Percentiles rank a stretch among this genome's conserved stretches.
phyloP scores from a whole-genome alignment of 345 rosid genomes.

The Lumnitzera racemosa region DNA sequence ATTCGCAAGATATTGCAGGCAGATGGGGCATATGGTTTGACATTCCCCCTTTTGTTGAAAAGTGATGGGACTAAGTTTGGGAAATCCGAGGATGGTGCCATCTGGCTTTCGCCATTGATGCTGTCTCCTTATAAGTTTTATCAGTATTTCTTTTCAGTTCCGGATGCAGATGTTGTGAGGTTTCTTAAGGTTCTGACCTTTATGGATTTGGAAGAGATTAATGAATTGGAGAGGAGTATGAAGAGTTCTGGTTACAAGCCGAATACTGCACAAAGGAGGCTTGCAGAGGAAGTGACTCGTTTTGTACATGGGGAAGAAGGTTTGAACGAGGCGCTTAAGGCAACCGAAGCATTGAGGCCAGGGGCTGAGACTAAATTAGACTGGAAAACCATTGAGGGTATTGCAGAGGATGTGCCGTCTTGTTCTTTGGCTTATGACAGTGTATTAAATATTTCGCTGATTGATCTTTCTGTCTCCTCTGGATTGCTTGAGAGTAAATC shows the following conservation, averaged over 20 bases:
- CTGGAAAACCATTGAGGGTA: conserved; percentile 75
- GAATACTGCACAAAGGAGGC: conserved; percentile 59
- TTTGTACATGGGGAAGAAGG: conserved; percentile 95
- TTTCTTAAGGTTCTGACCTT: conserved; percentile 75
- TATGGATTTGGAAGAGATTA: conserved; percentile 59
- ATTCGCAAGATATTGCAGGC: conserved; percentile 70
- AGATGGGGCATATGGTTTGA: conserved; percentile 76
- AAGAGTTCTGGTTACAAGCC: conserved; percentile 60
- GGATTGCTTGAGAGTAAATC: conserved; percentile 89
- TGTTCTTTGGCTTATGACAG: conserved; percentile 53
- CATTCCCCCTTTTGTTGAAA: conserved; percentile 83
- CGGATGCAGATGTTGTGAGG: conserved; percentile 73
- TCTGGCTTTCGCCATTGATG: conserved; percentile 74
- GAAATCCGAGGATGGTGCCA: conserved; percentile 98
- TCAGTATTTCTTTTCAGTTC: conserved; percentile 90
- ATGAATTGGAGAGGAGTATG: conserved; percentile 60
- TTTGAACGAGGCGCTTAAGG: conserved; percentile 78
- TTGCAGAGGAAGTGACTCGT: conserved; percentile 84
- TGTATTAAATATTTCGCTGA: conserved; percentile 43
- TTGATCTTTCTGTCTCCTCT: conserved; percentile 68
- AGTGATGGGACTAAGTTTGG: conserved; percentile 91
- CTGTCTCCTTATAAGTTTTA: conserved; percentile 87
- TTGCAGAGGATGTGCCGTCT: conserved; percentile 85
- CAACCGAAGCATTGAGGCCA: conserved; percentile 86
- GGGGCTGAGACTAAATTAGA: conserved; percentile 90